Base-by-base conservation (phyloP, 2,329 filamentous ascomycete genomes). In the Fonsecaea pedrosoi region DNA sequence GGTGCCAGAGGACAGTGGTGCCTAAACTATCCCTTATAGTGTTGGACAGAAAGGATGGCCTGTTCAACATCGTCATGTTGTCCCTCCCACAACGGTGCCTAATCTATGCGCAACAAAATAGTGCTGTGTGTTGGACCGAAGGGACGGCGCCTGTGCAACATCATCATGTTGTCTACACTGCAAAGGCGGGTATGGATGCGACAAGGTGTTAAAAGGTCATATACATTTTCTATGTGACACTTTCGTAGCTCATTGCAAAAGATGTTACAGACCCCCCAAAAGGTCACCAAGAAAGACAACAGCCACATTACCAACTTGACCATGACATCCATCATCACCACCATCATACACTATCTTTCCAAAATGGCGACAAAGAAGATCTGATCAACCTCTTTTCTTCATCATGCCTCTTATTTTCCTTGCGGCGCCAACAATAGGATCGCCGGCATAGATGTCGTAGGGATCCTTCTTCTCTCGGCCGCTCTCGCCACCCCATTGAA, bases 401-500 rank as follows among this genome's bases (percentile, higher is more conserved):
- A 70, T 65, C 64, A 71, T 69, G 6, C 64, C 57, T 50, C 62
- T 64, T 13, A 70, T 21, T 53, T 65, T 71, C 32, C 66, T 56
- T 12, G 67, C 69, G 8, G 68, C 68, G 21, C 68, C 63, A 1
- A 70, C 68, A 12, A 70, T 65, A 2, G 68, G 68, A 59, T 70
- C 68, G 9, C 68, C 68, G 4, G 63, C 68, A 50, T 70, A 70
- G 25, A 70, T 68, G 38, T 70, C 68, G 10, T 59, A 40, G 37
- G 68, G 60, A n/a, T 66, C 66, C 42, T 59, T 54, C 60, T 62
- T 66, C 55, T 73, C 76, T 59, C 76, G 72, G 4, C 78, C 77
- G 37, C 74, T 79, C 67, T 80, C 78, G 9, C 78, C 79, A 40
- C 79, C 79, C 79, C 79, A 81, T 15, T 79, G 79, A 42, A 81